Evolutionary conservation across 2,329 filamentous ascomycete genomes (phyloP).

Genomic region (Claviceps sorghi): DNA sequence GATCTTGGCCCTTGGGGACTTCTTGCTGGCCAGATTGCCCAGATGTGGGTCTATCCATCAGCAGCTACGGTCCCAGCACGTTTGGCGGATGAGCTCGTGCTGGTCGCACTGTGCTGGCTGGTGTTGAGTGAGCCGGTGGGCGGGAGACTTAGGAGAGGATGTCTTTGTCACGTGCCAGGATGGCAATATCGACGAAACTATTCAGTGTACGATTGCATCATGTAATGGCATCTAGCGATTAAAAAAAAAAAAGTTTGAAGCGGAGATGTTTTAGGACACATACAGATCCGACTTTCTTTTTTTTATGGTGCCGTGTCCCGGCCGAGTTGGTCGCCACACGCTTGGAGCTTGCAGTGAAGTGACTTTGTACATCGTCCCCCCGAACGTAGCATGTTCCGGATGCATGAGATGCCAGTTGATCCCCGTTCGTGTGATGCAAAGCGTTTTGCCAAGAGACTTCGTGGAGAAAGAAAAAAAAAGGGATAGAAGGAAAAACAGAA

Average conservation of each 20-base stretch:
- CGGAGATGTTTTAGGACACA: no score
- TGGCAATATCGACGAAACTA: no score
- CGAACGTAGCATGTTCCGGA: no score
- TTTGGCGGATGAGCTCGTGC: neutral
- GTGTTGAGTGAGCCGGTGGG: no score
- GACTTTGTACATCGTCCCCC: neutral
- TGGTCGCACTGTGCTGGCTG: no score
- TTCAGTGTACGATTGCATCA: no score
- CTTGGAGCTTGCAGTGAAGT: neutral
- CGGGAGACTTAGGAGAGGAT: no score
- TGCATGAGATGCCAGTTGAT: neutral
- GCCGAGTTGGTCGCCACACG: neutral
- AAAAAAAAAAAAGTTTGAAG: no score
- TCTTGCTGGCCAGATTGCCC: neutral
- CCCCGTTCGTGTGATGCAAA: neutral
- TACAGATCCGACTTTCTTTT: neutral
- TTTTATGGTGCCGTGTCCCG: neutral
- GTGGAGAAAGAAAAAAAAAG: neutral
- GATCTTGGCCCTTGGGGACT: no score
- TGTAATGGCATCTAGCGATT: no score
- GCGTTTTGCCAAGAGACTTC: neutral
- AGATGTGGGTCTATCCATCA: neutral
- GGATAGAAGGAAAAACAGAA: neutral
- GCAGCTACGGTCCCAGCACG: no score
- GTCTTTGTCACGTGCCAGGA: no score